Evolutionary conservation across 108 stramenopile species (phyloP).

Genomic region (Skeletonema tropicum): DNA sequence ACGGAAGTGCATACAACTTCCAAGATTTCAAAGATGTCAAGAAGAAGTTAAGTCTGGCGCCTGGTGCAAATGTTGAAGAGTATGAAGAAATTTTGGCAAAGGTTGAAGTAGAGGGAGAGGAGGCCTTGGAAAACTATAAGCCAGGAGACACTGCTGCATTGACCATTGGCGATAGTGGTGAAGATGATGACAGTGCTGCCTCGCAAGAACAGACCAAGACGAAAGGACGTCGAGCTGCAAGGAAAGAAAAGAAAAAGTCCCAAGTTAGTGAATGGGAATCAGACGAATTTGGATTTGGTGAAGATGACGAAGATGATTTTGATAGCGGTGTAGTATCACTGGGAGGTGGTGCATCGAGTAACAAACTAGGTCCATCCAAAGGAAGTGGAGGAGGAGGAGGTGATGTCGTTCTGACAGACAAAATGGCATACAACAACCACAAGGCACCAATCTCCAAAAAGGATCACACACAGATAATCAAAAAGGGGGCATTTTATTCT

Average conservation of each 20-base stretch:
- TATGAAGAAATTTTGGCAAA: slow-evolving; percentile 43
- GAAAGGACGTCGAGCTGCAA: slow-evolving; percentile 5
- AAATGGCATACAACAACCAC: slow-evolving; percentile 50
- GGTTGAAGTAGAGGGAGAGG: slow-evolving; percentile 45
- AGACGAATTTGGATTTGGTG: slow-evolving; percentile 52
- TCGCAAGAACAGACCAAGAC: neutral
- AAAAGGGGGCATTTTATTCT: slow-evolving; percentile 39
- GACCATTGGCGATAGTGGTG: slow-evolving; percentile 28
- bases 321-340: slow-evolving; percentile 32
- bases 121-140: slow-evolving; percentile 33
- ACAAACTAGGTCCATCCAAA: slow-evolving; percentile 25
- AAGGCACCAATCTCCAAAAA: slow-evolving; percentile 31
- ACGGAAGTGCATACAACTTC: slow-evolving; percentile 35
- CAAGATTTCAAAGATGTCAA: slow-evolving; percentile 53
- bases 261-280: slow-evolving; percentile 52
- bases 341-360: slow-evolving; percentile 14
- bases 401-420: slow-evolving; percentile 45
- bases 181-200: neutral
- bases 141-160: slow-evolving; percentile 33
- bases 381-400: slow-evolving; percentile 16
- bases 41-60: slow-evolving; percentile 45
- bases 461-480: slow-evolving; percentile 33
- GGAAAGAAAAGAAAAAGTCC: slow-evolving; percentile 23
- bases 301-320: slow-evolving; percentile 44
- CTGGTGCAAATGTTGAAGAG: slow-evolving; percentile 40